These are phyloP conservation scores for Candida chilensis DNA, from an alignment of 805 yeast genomes.

Conservation along the genomic window DNA sequence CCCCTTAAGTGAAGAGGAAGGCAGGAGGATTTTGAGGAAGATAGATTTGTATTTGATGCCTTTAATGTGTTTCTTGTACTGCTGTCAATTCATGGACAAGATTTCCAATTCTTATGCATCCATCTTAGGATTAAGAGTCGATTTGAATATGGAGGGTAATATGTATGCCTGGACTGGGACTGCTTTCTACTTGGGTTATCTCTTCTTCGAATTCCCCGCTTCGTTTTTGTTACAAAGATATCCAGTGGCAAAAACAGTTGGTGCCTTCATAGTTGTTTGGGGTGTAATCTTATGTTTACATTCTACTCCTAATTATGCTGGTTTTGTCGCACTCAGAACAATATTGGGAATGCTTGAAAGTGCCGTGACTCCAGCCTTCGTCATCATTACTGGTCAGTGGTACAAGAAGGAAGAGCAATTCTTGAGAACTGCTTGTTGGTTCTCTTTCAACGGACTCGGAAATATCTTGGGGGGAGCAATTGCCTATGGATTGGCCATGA, in stretches of 20 bases:
- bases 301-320: conserved; percentile 17
- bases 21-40: conserved; percentile 29
- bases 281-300: conserved; percentile 20
- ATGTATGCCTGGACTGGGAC: conserved; percentile 22
- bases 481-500: conserved; percentile 8
- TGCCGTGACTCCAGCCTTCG: conserved; percentile 14
- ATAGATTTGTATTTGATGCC: conserved; percentile 44
- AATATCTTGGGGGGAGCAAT: conserved; percentile 9
- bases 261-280: conserved; percentile 20
- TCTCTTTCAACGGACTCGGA: conserved; percentile 14
- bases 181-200: conserved; percentile 24
- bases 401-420: conserved; percentile 13
- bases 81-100: conserved; percentile 41
- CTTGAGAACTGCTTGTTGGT: conserved; percentile 15
- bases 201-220: conserved; percentile 21
- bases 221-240: conserved; percentile 24
- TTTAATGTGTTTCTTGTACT: conserved; percentile 36
- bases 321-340: conserved; percentile 9
- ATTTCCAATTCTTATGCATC: conserved; percentile 27
- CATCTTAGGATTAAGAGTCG: conserved; percentile 24
- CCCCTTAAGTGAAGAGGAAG: conserved; percentile 17
- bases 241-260: conserved; percentile 24
- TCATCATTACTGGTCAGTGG: conserved; percentile 13
- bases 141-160: conserved; percentile 21
- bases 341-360: conserved; percentile 11